Evolutionary conservation across 1,284 basidiomycete genomes (phyloP), one percentile per base, ranked within the genome.

Genomic region (Athelia sp.): DNA sequence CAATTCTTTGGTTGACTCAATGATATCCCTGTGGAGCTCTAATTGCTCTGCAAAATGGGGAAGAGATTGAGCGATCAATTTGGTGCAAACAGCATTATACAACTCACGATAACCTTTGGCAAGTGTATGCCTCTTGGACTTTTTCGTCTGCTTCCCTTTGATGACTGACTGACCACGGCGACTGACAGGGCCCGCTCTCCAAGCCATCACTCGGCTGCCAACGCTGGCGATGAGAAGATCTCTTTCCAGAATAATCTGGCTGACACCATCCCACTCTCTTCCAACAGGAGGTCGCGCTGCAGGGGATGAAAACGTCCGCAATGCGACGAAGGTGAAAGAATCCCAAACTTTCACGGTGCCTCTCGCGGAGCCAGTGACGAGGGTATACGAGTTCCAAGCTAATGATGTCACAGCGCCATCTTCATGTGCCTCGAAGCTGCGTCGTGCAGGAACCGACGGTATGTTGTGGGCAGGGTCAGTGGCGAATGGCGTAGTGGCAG

Each of bases 281-380:
- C 68, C 65, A 40, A 58, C 64, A 45, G 56, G 54, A 43, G 62
- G 66, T 46, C 72, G 74, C 29, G 73, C 66, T 13, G 70, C 64
- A 36, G 76, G 74, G 18, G 69, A 73, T 10, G 66, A 58, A 60
- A 91, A 84, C 44, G 67, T 72, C 43, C 78, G 76, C 49, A 86
- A 63, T 3, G 67, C 71, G 15, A 70, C 71, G 47, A 87, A 75
- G 0, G 81, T 83, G 48, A 91, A 70, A 1, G 79, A 74, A 56
- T 92, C 86, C 68, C 82, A 89, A 11, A 85, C 73, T 18, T 71
- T 74, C 17, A 86, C 75, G 3, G 72, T 71, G 3, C 92, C 91
- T 8, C 74, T 69, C 1, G 77, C 72, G 14, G 82, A 83, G 24
- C 88, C 86, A 0, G 83, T 82, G 21, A 81, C 75, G 40, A 89